Evolutionary conservation across 805 yeast genomes (phyloP).

Genomic region (Candida montana): DNA sequence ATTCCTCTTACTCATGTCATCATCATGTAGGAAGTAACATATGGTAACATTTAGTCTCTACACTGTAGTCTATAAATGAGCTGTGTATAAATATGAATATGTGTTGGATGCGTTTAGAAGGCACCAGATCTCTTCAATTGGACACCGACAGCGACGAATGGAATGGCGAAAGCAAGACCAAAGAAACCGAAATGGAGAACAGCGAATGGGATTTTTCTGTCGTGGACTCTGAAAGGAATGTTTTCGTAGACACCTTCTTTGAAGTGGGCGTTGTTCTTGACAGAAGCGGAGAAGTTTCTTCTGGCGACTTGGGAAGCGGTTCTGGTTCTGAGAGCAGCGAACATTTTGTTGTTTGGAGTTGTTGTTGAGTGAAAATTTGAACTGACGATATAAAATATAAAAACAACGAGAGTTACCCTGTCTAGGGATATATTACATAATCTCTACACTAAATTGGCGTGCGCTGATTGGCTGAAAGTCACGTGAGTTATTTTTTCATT

Average conservation of each 20-base stretch:
- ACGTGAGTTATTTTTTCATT: conserved; percentile 1
- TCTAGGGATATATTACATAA: background rate
- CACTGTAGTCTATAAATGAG: conserved; percentile 2
- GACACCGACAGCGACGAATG: conserved; percentile 73
- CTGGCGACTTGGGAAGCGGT: conserved; percentile 26
- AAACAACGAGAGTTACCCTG: conserved; percentile 2
- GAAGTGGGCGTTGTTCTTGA: conserved; percentile 42
- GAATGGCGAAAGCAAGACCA: conserved; percentile 65
- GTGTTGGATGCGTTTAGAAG: conserved; percentile 23
- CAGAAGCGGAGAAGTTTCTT: conserved; percentile 55
- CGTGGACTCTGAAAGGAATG: conserved; percentile 90
- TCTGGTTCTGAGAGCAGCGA: conserved; percentile 20
- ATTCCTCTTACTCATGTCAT: background rate
- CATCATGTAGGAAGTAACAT: background rate
- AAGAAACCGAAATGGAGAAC: conserved; percentile 76
- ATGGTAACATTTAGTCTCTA: background rate
- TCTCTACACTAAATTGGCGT: conserved; percentile 2
- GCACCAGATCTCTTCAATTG: conserved; percentile 86
- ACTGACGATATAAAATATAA: background rate
- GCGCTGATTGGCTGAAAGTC: conserved; percentile 18
- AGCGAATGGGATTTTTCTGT: conserved; percentile 86
- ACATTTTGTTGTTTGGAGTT: too few relatives aligned
- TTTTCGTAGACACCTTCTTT: conserved; percentile 86
- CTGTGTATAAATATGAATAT: conserved; percentile 1
- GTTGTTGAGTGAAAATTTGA: background rate